Conservation (phyloP, 345 rosid species). For the Pistacia atlantica region DNA sequence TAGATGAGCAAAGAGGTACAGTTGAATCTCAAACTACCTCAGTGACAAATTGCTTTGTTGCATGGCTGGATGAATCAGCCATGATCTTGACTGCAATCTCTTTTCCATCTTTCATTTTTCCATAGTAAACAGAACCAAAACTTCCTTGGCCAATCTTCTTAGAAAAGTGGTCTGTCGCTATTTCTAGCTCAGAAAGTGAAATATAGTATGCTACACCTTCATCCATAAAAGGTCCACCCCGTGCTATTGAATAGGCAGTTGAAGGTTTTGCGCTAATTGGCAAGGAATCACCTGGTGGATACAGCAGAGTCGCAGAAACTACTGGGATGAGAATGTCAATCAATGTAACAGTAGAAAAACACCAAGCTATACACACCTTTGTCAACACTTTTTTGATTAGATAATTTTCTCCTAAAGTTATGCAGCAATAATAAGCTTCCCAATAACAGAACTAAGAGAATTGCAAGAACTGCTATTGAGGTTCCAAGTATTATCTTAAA, state of each 20-base stretch:
- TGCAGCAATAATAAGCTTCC: conserved; percentile 52
- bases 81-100: conserved; percentile 93
- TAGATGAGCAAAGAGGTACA: no score
- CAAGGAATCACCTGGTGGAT: conserved; percentile 50
- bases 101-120: conserved; percentile 92
- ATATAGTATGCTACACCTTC: conserved; percentile 82
- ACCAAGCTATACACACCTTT: conserved; percentile 46
- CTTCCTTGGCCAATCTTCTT: conserved; percentile 93
- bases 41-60: conserved; percentile 86
- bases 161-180: conserved; percentile 72
- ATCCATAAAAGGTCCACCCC: conserved; percentile 69
- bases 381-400: conserved; percentile 33
- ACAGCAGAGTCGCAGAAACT: conserved; percentile 9
- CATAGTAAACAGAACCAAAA: conserved; percentile 89
- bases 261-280: conserved; percentile 51
- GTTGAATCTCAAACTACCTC: conserved; percentile 53
- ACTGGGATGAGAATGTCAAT: conserved; percentile 8
- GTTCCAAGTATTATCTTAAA: conserved; percentile 58
- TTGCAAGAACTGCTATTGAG: conserved; percentile 52
- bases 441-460: conserved; percentile 50
- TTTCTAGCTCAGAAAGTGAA: conserved; percentile 68
- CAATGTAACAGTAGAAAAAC: conserved; percentile 5
- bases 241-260: conserved; percentile 50
- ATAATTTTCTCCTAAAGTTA: conserved; percentile 35
- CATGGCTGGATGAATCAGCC: conserved; percentile 64